Base-by-base conservation (phyloP, 805 yeast species). In the Candida awuae region DNA sequence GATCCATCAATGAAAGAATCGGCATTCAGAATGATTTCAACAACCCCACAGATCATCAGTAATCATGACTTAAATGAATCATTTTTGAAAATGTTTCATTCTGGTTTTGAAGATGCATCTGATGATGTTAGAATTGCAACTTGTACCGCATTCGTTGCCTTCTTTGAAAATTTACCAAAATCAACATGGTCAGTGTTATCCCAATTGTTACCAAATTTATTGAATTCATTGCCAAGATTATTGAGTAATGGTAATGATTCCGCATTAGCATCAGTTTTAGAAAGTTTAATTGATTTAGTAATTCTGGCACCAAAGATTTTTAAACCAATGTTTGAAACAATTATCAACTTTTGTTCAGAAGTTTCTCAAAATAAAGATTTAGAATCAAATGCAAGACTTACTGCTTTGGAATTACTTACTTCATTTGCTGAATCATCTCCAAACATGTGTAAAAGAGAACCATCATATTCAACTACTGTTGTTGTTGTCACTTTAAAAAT, bases 271-370 rank as follows among this genome's bases (percentile, higher is more conserved):
- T 71, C 86, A 6, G 95, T 88, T n/a, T 72, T 92, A 48, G 95
- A 87, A 59, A 73, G 87, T 7, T 67, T 92, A 49, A 86, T 88
- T 39, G 97, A 92, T 51, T 71, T 92, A 43, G 96, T 88, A 8
- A 90, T 82, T 46, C 65, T 88, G 43, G 97, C 97, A 8, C 97
- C 98, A 38, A 90, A 88, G 56, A 75, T 92, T 77, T 92, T 92
- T 67, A 76, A 73, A 55, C 86, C 86, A 31, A 84, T 90, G 85
- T 90, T 92, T 58, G 79, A 81, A 35, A 80, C 85, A n/a, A 77
- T 92, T 32, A 75, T 87, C 36, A 83, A 84, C 46, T 92, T 92
- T 53, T 78, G 92, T 52, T 72, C 86, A n/a, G 74, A 77, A 13
- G 90, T 92, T 23, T 74, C 86, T 37, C 85, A 84, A 53, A 80